These are phyloP conservation scores for Helenozyma baotianmanensis DNA, from an alignment of 805 yeast genomes.

Conservation along the genomic window DNA sequence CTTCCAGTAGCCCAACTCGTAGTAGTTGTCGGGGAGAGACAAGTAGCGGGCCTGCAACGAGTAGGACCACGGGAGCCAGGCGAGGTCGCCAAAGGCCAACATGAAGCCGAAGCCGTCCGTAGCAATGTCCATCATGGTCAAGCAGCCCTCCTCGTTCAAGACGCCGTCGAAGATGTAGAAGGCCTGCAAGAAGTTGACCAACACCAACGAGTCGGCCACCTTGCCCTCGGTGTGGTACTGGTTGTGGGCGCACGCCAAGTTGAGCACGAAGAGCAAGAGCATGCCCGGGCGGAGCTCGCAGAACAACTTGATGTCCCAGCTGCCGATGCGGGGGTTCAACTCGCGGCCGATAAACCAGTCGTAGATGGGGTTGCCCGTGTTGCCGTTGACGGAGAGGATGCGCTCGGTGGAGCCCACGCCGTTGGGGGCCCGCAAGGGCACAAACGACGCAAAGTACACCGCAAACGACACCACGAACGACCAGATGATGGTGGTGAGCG, in stretches of 20 bases:
- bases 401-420: slow-evolving; percentile 57
- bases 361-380: slow-evolving; percentile 66
- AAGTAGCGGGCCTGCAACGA: slow-evolving; percentile 81
- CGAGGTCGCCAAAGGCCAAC: slow-evolving; percentile 91
- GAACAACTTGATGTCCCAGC: slow-evolving; percentile 83
- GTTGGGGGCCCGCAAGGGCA: slow-evolving; percentile 50
- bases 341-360: slow-evolving; percentile 98
- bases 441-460: slow-evolving; percentile 65
- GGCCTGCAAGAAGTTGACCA: slow-evolving; percentile 67
- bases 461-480: slow-evolving; percentile 58
- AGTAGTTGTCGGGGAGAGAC: slow-evolving; percentile 49
- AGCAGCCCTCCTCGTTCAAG: slow-evolving; percentile 79
- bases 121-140: slow-evolving; percentile 93
- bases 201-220: slow-evolving; percentile 65
- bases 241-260: slow-evolving; percentile 74
- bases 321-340: slow-evolving; percentile 83
- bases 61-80: slow-evolving; percentile 90
- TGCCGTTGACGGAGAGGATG: slow-evolving; percentile 82
- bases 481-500: slow-evolving; percentile 58
- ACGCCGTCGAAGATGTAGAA: slow-evolving; percentile 90
- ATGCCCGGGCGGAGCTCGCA: slow-evolving; percentile 95
- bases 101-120: slow-evolving; percentile 97
- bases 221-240: slow-evolving; percentile 61
- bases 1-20: slow-evolving; percentile 45
- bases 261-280: slow-evolving; percentile 76